Conservation (phyloP, 495 filamentous ascomycete genomes). For the Aspergillus leporis region DNA sequence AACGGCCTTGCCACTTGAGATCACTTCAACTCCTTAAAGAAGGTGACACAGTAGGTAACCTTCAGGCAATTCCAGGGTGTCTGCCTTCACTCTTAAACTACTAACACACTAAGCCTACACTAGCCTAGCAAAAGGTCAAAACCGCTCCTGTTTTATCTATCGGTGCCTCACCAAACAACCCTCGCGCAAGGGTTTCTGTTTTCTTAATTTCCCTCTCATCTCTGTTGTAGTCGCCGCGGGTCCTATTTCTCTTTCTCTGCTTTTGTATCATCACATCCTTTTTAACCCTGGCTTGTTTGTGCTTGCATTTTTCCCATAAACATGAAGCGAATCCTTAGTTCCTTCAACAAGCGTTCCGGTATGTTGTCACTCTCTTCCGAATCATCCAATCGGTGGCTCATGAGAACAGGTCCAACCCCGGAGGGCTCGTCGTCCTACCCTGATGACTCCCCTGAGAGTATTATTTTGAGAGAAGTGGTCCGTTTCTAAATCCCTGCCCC, state of each 20-base stretch:
- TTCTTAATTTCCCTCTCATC: background rate
- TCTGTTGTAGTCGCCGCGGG: background rate
- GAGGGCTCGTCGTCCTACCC: conserved; percentile 21
- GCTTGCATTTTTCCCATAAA: conserved; percentile 18
- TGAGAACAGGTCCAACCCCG: conserved; percentile 24
- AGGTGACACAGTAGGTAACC: no score
- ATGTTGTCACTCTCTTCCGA: conserved; percentile 8
- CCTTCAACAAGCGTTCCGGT: conserved; percentile 37
- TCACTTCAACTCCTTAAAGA: no score
- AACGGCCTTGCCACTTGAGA: conserved; percentile 1
- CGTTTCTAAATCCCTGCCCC: conserved; percentile 24
- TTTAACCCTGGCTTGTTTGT: background rate
- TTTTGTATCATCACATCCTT: background rate
- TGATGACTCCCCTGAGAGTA: conserved; percentile 50
- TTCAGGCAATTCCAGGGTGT: background rate
- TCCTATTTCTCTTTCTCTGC: background rate
- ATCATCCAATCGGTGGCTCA: conserved; percentile 5
- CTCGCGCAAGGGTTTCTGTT: background rate
- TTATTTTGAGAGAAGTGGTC: conserved; percentile 53
- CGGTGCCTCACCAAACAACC: background rate
- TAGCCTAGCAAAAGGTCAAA: background rate
- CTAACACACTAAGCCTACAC: background rate
- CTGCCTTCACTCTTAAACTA: background rate
- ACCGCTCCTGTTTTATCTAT: background rate
- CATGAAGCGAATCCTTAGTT: conserved; percentile 48